Evolutionary conservation across 495 filamentous ascomycete species (phyloP).

Genomic region (Talaromyces liani): DNA sequence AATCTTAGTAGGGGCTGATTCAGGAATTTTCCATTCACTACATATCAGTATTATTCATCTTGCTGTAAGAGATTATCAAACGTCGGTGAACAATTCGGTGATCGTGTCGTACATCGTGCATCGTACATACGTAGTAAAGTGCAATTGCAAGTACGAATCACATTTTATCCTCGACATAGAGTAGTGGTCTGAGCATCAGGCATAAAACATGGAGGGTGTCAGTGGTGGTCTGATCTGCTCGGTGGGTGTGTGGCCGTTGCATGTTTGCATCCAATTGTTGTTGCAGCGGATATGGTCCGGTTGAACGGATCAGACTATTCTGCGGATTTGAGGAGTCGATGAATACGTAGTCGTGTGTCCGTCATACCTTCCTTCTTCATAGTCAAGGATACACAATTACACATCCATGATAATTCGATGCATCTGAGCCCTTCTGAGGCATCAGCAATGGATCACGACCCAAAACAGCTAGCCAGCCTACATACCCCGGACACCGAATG

Average conservation of each 20-base stretch:
- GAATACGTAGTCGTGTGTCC: neutral
- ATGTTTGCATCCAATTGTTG: neutral
- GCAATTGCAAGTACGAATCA: neutral
- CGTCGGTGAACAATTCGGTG: neutral
- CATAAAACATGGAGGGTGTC: slow-evolving; percentile 1
- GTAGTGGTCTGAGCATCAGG: neutral
- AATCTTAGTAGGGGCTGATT: neutral
- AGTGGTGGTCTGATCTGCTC: neutral
- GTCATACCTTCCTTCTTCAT: neutral
- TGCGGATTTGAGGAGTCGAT: neutral
- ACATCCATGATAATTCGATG: neutral
- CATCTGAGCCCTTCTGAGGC: neutral
- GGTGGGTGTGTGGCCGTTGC: neutral
- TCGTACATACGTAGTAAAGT: neutral
- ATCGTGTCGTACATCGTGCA: neutral
- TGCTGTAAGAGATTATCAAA: neutral
- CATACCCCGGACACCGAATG: neutral
- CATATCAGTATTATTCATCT: no score
- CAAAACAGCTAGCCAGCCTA: no score
- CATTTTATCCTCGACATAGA: neutral
- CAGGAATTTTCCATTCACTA: neutral
- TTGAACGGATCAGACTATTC: neutral
- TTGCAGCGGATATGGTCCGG: neutral
- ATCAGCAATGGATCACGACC: no score
- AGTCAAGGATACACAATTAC: neutral